Evolutionary conservation across 1,139 yeast genomes (phyloP).

Genomic region (Blastobotrys indianensis): DNA sequence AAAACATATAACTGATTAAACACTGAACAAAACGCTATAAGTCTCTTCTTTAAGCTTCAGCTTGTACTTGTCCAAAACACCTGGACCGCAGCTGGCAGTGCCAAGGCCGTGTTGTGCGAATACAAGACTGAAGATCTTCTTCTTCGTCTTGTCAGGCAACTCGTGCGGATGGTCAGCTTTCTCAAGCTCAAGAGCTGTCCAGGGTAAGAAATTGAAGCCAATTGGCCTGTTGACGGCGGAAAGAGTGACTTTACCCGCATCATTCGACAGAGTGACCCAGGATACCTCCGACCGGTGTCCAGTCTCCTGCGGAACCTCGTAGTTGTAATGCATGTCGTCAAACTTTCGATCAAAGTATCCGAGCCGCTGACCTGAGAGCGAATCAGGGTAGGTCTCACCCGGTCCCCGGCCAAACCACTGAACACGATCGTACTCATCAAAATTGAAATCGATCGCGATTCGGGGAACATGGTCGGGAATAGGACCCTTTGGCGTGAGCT

Average conservation of each 20-base stretch:
- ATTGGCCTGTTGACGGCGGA: background rate
- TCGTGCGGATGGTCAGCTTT: conserved; percentile 35
- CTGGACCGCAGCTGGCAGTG: conserved; percentile 37
- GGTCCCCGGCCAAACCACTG: conserved; percentile 37
- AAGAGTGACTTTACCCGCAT: background rate
- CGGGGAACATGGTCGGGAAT: conserved; percentile 24
- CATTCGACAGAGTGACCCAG: conserved; percentile 25
- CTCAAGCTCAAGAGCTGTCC: conserved; percentile 23
- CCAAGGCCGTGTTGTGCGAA: conserved; percentile 37
- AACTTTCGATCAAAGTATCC: conserved; percentile 24
- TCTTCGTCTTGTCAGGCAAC: conserved; percentile 17
- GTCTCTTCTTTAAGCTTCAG: conserved; percentile 15
- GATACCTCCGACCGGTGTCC: conserved; percentile 35
- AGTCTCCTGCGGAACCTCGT: conserved; percentile 38
- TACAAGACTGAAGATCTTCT: conserved; percentile 30
- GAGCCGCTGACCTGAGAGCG: conserved; percentile 29
- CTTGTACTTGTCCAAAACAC: conserved; percentile 25
- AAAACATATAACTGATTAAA: background rate
- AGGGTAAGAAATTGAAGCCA: conserved; percentile 26
- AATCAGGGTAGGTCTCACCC: conserved; percentile 35
- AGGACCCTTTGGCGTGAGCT: conserved; percentile 20
- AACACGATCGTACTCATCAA: conserved; percentile 16
- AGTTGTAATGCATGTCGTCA: conserved; percentile 24
- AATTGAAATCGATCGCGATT: conserved; percentile 24
- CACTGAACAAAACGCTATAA: background rate